These are phyloP conservation scores for Oryza officinalis DNA, from an alignment of 176 grass and related monocot genomes.

Conservation along the genomic window DNA sequence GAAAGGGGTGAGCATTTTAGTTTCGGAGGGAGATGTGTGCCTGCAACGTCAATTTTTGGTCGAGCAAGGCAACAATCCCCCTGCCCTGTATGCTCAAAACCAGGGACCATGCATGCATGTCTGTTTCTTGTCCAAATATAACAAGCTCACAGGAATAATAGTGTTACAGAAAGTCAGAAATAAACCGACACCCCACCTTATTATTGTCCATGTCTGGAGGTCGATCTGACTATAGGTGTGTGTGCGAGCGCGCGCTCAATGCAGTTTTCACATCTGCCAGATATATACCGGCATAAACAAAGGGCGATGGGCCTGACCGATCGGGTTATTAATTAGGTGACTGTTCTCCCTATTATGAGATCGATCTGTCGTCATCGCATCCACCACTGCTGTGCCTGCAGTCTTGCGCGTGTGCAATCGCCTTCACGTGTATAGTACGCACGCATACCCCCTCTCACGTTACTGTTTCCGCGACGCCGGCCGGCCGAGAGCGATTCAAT, in stretches of 20 bases:
- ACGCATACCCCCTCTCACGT: slow-evolving; percentile 6
- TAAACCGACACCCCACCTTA: background rate
- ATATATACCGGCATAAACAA: background rate
- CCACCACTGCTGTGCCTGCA: slow-evolving; percentile 9
- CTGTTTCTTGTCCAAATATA: slow-evolving; percentile 4
- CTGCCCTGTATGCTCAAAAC: background rate
- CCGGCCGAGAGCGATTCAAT: background rate
- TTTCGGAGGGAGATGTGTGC: background rate
- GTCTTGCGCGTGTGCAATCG: background rate
- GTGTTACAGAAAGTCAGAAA: background rate
- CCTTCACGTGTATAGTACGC: background rate
- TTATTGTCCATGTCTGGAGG: background rate
- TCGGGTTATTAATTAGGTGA: background rate
- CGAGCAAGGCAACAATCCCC: slow-evolving; percentile 15
- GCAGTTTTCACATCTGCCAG: background rate
- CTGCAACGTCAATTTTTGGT: background rate
- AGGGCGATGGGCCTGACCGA: background rate
- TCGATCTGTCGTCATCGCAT: background rate
- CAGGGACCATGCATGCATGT: slow-evolving; percentile 21
- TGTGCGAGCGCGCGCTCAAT: too few species aligned
- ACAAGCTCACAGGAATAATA: background rate
- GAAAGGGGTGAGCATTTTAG: slow-evolving; percentile 27
- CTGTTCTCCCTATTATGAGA: background rate
- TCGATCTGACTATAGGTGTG: slow-evolving; percentile 2
- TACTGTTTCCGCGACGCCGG: slow-evolving; percentile 34